phyloP scores from a whole-genome alignment of 495 filamentous ascomycete genomes.

The Lentithecium fluviatile region DNA sequence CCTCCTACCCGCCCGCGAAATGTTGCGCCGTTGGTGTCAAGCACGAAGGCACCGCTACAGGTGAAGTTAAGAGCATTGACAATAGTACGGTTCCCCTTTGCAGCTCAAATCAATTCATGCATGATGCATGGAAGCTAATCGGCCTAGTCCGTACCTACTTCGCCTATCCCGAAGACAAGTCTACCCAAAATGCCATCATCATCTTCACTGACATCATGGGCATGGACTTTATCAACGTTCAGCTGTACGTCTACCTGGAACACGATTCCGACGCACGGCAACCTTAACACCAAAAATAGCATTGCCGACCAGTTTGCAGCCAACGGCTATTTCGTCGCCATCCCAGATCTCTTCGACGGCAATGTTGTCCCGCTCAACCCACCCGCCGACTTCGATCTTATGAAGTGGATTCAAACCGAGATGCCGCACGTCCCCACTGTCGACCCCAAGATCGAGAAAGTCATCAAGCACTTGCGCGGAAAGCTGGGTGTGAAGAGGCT shows the following conservation, averaged over 20 bases:
- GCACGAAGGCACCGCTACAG: conserved; percentile 47
- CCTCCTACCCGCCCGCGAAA: conserved; percentile 45
- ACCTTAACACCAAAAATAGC: conserved; percentile 32
- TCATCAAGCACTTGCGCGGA: conserved; percentile 59
- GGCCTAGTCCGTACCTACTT: conserved; percentile 49
- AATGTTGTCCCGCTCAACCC: conserved; percentile 63
- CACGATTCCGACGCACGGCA: too few species aligned
- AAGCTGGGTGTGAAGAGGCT: conserved; percentile 63
- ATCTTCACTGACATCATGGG: conserved; percentile 48
- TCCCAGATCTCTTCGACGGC: conserved; percentile 77
- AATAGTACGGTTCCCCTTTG: conserved; percentile 36
- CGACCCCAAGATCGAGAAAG: conserved; percentile 62
- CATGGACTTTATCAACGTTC: conserved; percentile 69
- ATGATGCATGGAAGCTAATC: not conserved
- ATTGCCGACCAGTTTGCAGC: conserved; percentile 80
- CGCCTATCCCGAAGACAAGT: conserved; percentile 44
- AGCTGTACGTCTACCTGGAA: conserved; percentile 52
- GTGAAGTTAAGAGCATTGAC: conserved; percentile 45
- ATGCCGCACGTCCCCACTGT: conserved; percentile 57
- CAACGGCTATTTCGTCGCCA: conserved; percentile 73
- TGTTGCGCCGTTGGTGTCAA: conserved; percentile 50
- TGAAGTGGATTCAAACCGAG: conserved; percentile 51
- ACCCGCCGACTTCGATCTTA: conserved; percentile 57
- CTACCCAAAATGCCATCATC: conserved; percentile 47
- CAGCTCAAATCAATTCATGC: not conserved